Evolutionary conservation across 1,284 basidiomycete genomes (phyloP).

Genomic region (Golubevia sp.): DNA sequence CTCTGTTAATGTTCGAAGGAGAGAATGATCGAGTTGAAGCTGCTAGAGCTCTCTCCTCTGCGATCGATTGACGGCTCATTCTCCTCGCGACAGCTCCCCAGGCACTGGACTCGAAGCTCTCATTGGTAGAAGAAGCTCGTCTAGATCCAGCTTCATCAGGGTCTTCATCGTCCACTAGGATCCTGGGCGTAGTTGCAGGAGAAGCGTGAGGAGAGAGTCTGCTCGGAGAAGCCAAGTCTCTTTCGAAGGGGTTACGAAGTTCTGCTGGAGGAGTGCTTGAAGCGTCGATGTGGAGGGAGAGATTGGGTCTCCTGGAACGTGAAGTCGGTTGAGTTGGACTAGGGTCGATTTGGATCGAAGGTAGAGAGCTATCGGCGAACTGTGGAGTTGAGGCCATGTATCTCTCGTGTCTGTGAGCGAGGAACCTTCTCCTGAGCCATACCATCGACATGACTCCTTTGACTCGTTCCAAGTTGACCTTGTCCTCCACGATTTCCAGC

Average conservation of each 20-base stretch:
- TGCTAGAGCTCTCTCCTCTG: no score
- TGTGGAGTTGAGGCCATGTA: not conserved
- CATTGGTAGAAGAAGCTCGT: not conserved
- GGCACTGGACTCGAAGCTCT: not conserved
- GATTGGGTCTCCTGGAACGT: not conserved
- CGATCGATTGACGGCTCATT: not conserved
- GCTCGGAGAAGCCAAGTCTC: not conserved
- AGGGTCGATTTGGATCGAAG: not conserved
- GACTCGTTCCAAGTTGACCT: constrained; percentile 43
- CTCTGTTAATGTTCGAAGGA: no score
- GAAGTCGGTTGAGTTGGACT: not conserved
- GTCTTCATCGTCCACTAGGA: not conserved
- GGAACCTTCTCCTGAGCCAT: constrained; percentile 41
- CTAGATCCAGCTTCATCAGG: not conserved
- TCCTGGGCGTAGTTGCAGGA: not conserved
- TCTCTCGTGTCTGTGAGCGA: constrained; percentile 16
- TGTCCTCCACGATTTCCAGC: constrained; percentile 43
- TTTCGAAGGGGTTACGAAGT: not conserved
- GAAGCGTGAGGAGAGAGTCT: not conserved
- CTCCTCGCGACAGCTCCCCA: not conserved
- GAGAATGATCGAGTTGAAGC: no score
- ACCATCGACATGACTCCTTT: constrained; percentile 39
- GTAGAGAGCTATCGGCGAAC: not conserved
- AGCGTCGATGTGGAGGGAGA: not conserved
- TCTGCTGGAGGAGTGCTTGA: not conserved